A percentile compares a stretch with the other conserved stretches of the same genome.
Conservation (phyloP, 176 grass and related monocot genomes). For the Zoysia pacifica region DNA sequence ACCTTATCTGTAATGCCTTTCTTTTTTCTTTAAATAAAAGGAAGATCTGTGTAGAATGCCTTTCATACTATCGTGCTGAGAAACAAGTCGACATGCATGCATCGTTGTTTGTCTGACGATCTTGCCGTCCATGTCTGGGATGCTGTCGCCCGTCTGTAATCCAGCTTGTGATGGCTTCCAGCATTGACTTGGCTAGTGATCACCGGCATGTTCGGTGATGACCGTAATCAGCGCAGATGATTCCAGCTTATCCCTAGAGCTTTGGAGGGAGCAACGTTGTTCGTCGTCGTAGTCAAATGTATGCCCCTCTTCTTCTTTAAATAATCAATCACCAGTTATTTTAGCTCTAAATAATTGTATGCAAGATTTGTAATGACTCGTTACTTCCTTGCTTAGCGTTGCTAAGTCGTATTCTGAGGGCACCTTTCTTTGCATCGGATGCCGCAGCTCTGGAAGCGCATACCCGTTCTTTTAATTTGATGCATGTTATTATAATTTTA, state of each 20-base stretch:
- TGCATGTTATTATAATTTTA: too few species aligned
- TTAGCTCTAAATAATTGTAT: too few species aligned
- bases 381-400: too few species aligned
- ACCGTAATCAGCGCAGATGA: background rate
- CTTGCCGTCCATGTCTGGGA: background rate
- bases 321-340: background rate
- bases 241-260: background rate
- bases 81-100: conserved; percentile 21
- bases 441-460: too few species aligned
- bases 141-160: background rate
- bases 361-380: too few species aligned
- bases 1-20: conserved; percentile 6
- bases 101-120: background rate
- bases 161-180: background rate
- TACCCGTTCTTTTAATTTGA: too few species aligned
- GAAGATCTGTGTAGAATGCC: too few species aligned
- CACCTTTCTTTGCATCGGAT: too few species aligned
- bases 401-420: too few species aligned
- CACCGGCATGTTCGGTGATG: background rate
- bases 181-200: conserved; percentile 30
- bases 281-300: background rate
- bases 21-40: too few species aligned
- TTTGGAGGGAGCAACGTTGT: background rate
- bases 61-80: background rate
- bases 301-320: background rate